Evolutionary conservation across 257 asterid genomes (phyloP).

Genomic region (Nicotiana tabacum): DNA sequence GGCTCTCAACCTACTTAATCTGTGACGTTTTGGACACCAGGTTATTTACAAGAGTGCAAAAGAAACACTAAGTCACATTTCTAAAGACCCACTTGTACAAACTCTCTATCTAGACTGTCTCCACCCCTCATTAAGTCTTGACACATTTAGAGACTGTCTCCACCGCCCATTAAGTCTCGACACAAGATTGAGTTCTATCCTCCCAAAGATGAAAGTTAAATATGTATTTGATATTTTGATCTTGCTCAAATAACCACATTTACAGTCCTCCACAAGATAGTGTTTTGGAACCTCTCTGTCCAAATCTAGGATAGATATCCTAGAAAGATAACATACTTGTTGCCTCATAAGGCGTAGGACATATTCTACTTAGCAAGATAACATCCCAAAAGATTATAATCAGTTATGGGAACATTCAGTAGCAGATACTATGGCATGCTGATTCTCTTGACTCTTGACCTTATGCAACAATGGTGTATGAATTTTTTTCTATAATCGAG

Average conservation of each 20-base stretch:
- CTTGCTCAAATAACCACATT: background rate
- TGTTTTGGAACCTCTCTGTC: background rate
- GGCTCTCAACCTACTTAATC: background rate
- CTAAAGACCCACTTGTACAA: background rate
- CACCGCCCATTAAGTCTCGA: no score
- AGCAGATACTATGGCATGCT: background rate
- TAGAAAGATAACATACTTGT: background rate
- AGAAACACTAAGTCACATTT: background rate
- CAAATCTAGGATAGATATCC: background rate
- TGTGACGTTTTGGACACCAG: background rate
- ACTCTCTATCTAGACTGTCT: background rate
- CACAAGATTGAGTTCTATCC: no score
- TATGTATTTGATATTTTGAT: background rate
- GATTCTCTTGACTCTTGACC: background rate
- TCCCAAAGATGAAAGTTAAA: background rate
- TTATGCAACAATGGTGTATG: background rate
- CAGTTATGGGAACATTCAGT: background rate
- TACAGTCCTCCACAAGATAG: background rate
- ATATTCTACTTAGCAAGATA: background rate
- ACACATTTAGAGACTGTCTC: background rate
- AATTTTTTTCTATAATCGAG: no score
- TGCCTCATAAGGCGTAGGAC: background rate
- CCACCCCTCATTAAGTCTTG: background rate
- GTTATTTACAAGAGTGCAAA: background rate
- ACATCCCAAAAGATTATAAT: background rate